Percentiles rank a stretch among this genome's conserved stretches.
Conservation (phyloP, 2,329 filamentous ascomycete species). For the Ilyonectria destructans region DNA sequence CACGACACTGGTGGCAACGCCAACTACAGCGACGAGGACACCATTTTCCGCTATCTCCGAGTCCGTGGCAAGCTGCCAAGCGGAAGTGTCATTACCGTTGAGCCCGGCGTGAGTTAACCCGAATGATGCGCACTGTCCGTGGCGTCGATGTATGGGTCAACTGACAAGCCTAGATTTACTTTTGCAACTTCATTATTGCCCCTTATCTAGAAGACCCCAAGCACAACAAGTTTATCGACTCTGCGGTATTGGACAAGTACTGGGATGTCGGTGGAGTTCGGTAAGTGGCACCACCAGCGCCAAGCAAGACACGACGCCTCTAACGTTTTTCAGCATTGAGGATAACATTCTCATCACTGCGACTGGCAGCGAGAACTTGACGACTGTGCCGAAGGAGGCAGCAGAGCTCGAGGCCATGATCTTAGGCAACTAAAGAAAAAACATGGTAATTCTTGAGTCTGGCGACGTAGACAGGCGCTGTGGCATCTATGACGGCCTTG, state of each 20-base stretch:
- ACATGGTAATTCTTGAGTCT: background rate
- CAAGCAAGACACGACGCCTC: slow-evolving; percentile 35
- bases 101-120: slow-evolving; percentile 81
- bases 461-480: background rate
- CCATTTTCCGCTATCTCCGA: slow-evolving; percentile 89
- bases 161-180: slow-evolving; percentile 78
- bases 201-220: slow-evolving; percentile 83
- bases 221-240: slow-evolving; percentile 84
- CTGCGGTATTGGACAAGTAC: slow-evolving; percentile 81
- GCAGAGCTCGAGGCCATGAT: slow-evolving; percentile 70
- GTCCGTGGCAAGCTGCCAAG: slow-evolving; percentile 83
- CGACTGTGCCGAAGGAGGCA: slow-evolving; percentile 79
- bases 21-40: slow-evolving; percentile 84
- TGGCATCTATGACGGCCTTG: background rate
- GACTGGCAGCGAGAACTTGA: slow-evolving; percentile 80
- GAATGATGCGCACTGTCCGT: no score
- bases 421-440: slow-evolving; percentile 34
- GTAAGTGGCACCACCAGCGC: slow-evolving; percentile 57
- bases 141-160: background rate
- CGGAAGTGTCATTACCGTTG: slow-evolving; percentile 91
- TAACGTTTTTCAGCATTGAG: slow-evolving; percentile 66
- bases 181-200: slow-evolving; percentile 90
- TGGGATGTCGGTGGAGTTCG: slow-evolving; percentile 86
- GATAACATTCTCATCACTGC: slow-evolving; percentile 83
- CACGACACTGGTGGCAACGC: slow-evolving; percentile 88